Evolutionary conservation across 768 basidiomycete species (phyloP).

Genomic region (Tricholoma furcatifolium): DNA sequence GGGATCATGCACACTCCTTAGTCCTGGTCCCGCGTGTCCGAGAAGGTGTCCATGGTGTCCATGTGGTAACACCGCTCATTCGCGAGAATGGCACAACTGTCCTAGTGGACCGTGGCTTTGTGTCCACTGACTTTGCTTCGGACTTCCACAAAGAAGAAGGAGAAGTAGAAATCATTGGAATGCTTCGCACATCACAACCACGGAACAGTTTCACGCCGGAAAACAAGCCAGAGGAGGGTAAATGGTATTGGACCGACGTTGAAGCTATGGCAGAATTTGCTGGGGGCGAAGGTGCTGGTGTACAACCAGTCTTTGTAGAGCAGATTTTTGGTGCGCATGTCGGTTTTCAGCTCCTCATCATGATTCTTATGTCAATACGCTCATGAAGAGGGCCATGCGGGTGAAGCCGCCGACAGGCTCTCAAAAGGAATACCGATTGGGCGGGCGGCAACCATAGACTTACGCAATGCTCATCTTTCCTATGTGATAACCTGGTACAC

Average conservation of each 20-base stretch:
- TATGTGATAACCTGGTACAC: conserved; percentile 92
- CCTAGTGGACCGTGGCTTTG: conserved; percentile 91
- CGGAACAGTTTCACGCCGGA: conserved; percentile 86
- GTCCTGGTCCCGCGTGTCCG: conserved; percentile 83
- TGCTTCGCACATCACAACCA: conserved; percentile 77
- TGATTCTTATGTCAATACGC: conserved; percentile 6
- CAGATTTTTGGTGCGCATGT: conserved; percentile 77
- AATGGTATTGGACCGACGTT: conserved; percentile 94
- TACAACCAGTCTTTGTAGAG: conserved; percentile 90
- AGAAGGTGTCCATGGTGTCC: conserved; percentile 85
- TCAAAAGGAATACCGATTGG: conserved; percentile 83
- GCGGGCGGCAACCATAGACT: conserved; percentile 75
- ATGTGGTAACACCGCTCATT: conserved; percentile 83
- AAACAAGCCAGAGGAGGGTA: conserved; percentile 73
- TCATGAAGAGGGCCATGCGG: conserved; percentile 80
- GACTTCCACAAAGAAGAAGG: conserved; percentile 38
- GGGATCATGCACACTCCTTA: conserved; percentile 79
- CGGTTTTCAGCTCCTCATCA: not conserved
- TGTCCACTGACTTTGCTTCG: conserved; percentile 51
- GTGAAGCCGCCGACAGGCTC: conserved; percentile 60
- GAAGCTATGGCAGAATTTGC: conserved; percentile 74
- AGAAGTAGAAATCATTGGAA: conserved; percentile 77
- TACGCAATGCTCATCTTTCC: conserved; percentile 91
- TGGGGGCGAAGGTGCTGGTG: conserved; percentile 67
- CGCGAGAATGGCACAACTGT: conserved; percentile 81